Evolutionary conservation across 805 yeast species (phyloP).

Genomic region (Metschnikowia chrysomelidarum): DNA sequence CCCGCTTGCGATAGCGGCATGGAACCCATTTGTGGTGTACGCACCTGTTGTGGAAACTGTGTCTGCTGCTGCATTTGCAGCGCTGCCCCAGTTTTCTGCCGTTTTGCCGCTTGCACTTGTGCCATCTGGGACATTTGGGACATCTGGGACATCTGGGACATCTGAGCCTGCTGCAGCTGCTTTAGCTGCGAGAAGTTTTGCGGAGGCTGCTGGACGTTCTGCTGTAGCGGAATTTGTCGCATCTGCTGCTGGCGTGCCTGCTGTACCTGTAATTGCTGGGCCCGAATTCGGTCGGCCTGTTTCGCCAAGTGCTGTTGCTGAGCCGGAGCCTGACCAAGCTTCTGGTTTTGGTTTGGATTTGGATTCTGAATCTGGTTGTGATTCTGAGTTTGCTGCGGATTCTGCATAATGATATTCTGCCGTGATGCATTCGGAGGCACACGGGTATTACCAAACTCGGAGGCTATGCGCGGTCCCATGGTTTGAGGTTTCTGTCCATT

Average conservation of each 20-base stretch:
- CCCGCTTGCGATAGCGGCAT: constrained; percentile 8
- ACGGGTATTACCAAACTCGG: constrained; percentile 7
- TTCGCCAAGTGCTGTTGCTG: constrained; percentile 16
- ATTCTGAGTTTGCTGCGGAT: constrained; percentile 1
- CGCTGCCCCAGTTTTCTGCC: constrained; percentile 15
- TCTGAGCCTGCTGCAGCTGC: constrained; percentile 15
- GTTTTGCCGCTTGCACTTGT: constrained; percentile 14
- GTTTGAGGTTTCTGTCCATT: constrained; percentile 1
- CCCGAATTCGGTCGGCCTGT: constrained; percentile 16
- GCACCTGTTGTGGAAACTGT: constrained; percentile 10
- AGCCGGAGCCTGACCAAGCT: constrained; percentile 7
- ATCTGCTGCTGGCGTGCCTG: constrained; percentile 18
- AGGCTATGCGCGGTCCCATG: constrained; percentile 3
- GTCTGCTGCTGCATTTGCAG: constrained; percentile 12
- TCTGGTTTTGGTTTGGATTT: constrained; percentile 2
- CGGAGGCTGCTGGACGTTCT: constrained; percentile 5
- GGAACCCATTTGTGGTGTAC: constrained; percentile 16
- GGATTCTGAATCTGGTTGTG: constrained; percentile 4
- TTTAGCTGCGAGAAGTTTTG: constrained; percentile 9
- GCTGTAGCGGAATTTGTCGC: constrained; percentile 11
- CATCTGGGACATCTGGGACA: constrained; percentile 10
- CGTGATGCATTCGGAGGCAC: constrained; percentile 5
- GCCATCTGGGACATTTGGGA: constrained; percentile 11
- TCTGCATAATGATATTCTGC: constrained; percentile 8
- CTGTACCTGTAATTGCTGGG: constrained; percentile 18